phyloP scores from a whole-genome alignment of 2,329 filamentous ascomycete species.

The Didymella keratinophila region DNA sequence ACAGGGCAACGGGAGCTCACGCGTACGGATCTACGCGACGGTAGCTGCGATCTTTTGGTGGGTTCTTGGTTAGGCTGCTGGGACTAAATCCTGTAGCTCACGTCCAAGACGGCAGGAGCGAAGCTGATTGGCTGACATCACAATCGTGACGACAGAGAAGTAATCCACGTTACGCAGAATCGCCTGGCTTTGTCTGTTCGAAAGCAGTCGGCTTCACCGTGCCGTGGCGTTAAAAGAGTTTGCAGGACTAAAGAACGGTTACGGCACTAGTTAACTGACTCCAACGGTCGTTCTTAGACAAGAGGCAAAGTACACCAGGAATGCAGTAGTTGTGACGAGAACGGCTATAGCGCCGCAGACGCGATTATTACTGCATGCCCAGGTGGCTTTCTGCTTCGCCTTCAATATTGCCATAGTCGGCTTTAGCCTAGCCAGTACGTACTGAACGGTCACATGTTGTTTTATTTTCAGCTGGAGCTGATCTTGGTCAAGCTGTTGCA shows the following conservation, averaged over 20 bases:
- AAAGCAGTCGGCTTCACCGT: conserved; percentile 21
- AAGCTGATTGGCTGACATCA: conserved; percentile 13
- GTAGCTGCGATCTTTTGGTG: conserved; percentile 21
- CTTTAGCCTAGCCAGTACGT: conserved; percentile 5
- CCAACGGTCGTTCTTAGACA: conserved; percentile 1
- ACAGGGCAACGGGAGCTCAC: conserved; percentile 12
- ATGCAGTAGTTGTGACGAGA: conserved; percentile 11
- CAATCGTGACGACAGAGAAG: conserved; percentile 21
- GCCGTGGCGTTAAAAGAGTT: conserved; percentile 17
- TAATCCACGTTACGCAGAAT: conserved; percentile 7
- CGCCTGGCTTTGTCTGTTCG: conserved; percentile 15
- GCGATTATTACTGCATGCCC: conserved; percentile 1
- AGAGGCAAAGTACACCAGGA: conserved; percentile 13
- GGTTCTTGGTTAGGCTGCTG: conserved; percentile 17
- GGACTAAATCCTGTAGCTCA: conserved; percentile 18
- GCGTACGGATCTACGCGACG: conserved; percentile 22
- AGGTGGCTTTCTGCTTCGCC: conserved; percentile 3
- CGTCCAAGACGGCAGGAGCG: conserved; percentile 15
- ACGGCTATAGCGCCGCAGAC: conserved; percentile 5
- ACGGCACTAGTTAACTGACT: conserved; percentile 15
- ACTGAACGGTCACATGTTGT: conserved; percentile 6
- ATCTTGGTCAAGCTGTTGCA: not conserved
- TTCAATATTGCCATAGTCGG: conserved; percentile 3
- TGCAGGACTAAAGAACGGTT: conserved; percentile 14
- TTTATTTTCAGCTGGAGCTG: conserved; percentile 3